Evolutionary conservation across 2,329 filamentous ascomycete species (phyloP).

Genomic region (Xylariaceae sp.): DNA sequence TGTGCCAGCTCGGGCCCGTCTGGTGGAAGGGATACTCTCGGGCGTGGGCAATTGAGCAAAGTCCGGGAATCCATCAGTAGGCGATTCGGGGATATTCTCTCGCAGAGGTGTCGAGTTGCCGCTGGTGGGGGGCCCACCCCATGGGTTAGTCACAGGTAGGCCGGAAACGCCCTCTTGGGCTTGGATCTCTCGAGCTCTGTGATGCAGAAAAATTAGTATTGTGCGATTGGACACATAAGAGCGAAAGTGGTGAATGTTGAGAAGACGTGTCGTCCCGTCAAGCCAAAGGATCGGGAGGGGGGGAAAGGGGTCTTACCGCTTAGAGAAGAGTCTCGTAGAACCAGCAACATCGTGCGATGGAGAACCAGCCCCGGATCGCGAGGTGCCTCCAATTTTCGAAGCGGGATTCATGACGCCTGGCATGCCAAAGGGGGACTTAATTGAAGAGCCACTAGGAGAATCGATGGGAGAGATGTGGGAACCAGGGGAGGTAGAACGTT

Average conservation of each 20-base stretch:
- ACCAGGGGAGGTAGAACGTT: constrained; percentile 74
- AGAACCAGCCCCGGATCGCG: constrained; percentile 85
- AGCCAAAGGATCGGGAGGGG: not conserved
- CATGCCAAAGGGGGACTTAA: constrained; percentile 69
- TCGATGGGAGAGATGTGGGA: constrained; percentile 68
- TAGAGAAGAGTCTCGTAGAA: constrained; percentile 73
- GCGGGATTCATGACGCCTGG: constrained; percentile 56
- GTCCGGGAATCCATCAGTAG: constrained; percentile 91
- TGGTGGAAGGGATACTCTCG: constrained; percentile 60
- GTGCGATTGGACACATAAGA: constrained; percentile 1
- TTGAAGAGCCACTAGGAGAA: constrained; percentile 52
- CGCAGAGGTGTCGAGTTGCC: constrained; percentile 93
- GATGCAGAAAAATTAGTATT: constrained; percentile 17
- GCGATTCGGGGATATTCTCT: constrained; percentile 96
- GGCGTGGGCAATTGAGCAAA: constrained; percentile 68
- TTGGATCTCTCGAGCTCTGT: constrained; percentile 89
- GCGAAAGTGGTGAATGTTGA: constrained; percentile 14
- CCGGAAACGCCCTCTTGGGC: constrained; percentile 82
- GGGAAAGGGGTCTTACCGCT: constrained; percentile 61
- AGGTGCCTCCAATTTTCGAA: constrained; percentile 53
- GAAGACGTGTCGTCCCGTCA: not conserved
- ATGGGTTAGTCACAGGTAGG: constrained; percentile 60
- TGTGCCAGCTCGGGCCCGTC: constrained; percentile 85
- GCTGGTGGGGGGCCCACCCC: constrained; percentile 94
- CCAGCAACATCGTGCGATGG: constrained; percentile 84